Conservation (phyloP, 225 moss, liverwort and hornwort species). For the Polytrichum formosum region DNA sequence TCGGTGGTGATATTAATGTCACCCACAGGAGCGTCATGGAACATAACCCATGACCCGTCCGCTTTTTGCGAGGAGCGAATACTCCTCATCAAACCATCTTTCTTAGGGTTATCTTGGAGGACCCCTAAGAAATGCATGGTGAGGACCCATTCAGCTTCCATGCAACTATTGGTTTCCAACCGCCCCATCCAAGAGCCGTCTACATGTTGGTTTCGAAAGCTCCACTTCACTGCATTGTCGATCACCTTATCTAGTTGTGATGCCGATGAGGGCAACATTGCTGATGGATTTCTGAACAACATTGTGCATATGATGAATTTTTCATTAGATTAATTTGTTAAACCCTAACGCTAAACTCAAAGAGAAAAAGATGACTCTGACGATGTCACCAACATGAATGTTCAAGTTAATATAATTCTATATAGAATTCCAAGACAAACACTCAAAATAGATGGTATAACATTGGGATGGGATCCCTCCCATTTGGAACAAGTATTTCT, state of each 20-base stretch:
- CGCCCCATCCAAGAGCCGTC: neutral
- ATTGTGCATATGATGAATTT: too few relatives aligned
- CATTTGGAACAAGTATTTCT: too few relatives aligned
- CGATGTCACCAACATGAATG: too few relatives aligned
- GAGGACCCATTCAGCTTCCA: constrained; percentile 3
- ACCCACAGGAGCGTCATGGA: neutral
- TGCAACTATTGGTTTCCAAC: neutral
- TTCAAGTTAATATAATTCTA: too few relatives aligned
- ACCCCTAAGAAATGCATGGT: constrained; percentile 3
- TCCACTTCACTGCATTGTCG: constrained; percentile 3
- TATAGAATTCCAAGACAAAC: too few relatives aligned
- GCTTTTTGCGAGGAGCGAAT: neutral
- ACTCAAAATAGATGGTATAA: too few relatives aligned
- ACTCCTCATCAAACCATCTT: neutral
- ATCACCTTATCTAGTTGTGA: neutral
- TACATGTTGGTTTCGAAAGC: neutral
- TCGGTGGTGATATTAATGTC: constrained; percentile 2
- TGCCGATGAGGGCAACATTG: neutral
- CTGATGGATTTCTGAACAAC: neutral
- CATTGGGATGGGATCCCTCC: too few relatives aligned
- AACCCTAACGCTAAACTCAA: too few relatives aligned
- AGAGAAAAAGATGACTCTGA: too few relatives aligned
- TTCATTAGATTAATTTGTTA: too few relatives aligned
- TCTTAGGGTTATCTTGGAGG: neutral
- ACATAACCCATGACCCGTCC: neutral